Percentiles rank a stretch among this genome's conserved stretches.
These are phyloP conservation scores for Trichoderma brevicompactum DNA, from an alignment of 2,329 filamentous ascomycete species.

Conservation along the genomic window DNA sequence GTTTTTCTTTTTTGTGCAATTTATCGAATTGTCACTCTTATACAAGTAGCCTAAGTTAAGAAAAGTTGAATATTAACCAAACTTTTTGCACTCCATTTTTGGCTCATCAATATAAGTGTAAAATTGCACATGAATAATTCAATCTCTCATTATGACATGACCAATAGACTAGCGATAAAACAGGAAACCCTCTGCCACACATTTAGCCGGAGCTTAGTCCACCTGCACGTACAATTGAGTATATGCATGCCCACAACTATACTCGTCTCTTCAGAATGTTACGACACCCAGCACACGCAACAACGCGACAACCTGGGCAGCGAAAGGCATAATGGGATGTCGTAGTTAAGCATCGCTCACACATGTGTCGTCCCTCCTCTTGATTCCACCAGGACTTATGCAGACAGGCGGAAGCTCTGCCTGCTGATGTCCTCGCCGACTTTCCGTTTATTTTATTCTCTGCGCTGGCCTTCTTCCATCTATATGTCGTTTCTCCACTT, in stretches of 20 bases:
- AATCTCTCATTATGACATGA: no score
- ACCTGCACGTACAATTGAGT: no score
- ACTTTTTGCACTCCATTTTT: no score
- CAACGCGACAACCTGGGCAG: neutral
- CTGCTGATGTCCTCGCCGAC: neutral
- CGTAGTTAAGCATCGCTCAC: neutral
- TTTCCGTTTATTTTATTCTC: neutral
- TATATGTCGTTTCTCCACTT: neutral
- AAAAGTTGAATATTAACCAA: no score
- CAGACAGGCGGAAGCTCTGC: neutral
- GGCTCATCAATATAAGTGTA: no score
- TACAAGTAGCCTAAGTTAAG: no score
- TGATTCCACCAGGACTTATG: neutral
- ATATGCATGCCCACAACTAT: neutral
- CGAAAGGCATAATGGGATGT: neutral
- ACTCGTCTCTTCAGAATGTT: neutral
- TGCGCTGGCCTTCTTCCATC: neutral
- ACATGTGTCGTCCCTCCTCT: neutral
- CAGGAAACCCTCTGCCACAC: no score
- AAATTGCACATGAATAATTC: no score
- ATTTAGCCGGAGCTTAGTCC: no score
- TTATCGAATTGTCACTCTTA: no score
- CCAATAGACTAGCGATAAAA: no score
- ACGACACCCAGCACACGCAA: slow-evolving; percentile 4
- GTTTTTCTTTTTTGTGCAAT: no score